Base-by-base conservation (phyloP, 2,329 filamentous ascomycete genomes). In the Parasarocladium wereldwijsianum region DNA sequence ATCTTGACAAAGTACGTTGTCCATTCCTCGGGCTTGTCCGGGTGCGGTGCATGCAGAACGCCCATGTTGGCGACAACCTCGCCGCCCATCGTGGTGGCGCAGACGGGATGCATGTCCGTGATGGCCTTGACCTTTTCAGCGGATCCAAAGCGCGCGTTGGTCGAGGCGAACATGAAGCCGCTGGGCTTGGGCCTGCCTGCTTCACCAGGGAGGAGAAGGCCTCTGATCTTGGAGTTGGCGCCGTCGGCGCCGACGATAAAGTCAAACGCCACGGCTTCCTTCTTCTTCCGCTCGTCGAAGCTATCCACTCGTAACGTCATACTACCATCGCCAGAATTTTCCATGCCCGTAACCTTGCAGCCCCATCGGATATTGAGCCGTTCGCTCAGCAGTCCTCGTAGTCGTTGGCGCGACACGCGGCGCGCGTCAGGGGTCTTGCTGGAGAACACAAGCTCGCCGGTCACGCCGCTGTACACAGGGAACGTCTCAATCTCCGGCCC, bases 161-260 rank as follows among this genome's bases (percentile, higher is more conserved):
- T 42, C 5, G 42, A 47, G 4, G 48, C 48, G 17, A 53, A 47
- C 22, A 47, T 39, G 30, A 48, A 46, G 6, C 23, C 23, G 14
- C 2, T 50, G 43, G 4, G 48, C 44, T 7, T 30, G 5, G 42
- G 29, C 16, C 32, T 33, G 4, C 45, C 45, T n/a, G 13, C 35
- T n/a, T 45, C 41, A 1, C 23, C 26, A 2, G 40, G 44, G 14
- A 55, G 31, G 5, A 54, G 38, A 16, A 54, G 22, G 23, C 43
- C 38, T 8, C 52, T 41, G 13, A 54, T 40, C 33, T 40, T 44
- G 2, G 45, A 50, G 6, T 7, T 13, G 12, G 23, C 23, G 7
- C 52, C 52, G 32, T 55, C 52, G 0, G 46, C 37, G 2, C 50
- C 52, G 9, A 56, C 37, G 2, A 55, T 39, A 32, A 54, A 55